Conservation (phyloP, 2,329 filamentous ascomycete genomes). For the Ambrosiella cleistominuta region DNA sequence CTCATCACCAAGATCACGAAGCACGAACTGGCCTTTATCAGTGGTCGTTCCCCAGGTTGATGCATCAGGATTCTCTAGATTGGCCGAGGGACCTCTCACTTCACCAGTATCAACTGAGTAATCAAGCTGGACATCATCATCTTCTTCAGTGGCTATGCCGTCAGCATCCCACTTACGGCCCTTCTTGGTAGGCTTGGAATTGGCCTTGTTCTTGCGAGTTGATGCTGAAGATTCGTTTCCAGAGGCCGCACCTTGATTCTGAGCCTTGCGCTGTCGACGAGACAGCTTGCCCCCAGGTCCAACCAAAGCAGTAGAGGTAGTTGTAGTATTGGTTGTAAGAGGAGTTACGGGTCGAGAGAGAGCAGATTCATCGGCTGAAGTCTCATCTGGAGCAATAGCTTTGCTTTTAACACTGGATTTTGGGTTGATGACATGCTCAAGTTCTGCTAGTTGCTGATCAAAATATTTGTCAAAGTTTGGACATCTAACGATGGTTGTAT, state of each 20-base stretch:
- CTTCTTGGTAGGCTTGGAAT: constrained; percentile 51
- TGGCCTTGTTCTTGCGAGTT: constrained; percentile 35
- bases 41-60: constrained; percentile 74
- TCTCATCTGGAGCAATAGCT: constrained; percentile 15
- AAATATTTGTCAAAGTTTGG: constrained; percentile 78
- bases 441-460: constrained; percentile 73
- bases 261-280: constrained; percentile 53
- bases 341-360: constrained; percentile 69
- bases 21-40: constrained; percentile 75
- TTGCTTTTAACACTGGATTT: constrained; percentile 16
- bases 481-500: constrained; percentile 65
- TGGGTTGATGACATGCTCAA: constrained; percentile 39
- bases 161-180: constrained; percentile 86
- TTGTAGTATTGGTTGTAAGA: constrained; percentile 39
- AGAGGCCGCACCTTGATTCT: constrained; percentile 56
- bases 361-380: constrained; percentile 18
- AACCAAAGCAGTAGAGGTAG: constrained; percentile 32
- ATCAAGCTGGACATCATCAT: constrained; percentile 55
- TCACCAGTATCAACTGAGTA: constrained; percentile 54
- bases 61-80: constrained; percentile 57
- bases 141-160: constrained; percentile 70
- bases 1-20: constrained; percentile 86
- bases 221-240: constrained; percentile 55
- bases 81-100: constrained; percentile 37
- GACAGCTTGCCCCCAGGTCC: constrained; percentile 63